Base-by-base conservation (phyloP, 106 monocot genomes). In the Dendrobium officinale region DNA sequence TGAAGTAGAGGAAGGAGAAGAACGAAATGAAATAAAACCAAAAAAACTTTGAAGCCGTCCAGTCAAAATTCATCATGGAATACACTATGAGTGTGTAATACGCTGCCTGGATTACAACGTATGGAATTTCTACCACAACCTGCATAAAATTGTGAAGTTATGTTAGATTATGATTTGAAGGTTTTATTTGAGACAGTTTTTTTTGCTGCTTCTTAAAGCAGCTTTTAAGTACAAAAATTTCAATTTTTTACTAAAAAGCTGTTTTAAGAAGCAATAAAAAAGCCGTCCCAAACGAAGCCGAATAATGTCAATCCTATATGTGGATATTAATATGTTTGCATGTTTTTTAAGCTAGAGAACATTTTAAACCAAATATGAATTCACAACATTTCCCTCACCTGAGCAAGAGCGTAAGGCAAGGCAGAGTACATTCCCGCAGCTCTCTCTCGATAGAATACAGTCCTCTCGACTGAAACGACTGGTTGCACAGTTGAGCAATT, bases 381-480 rank as follows among this genome's bases (percentile, higher is more conserved):
- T 45, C 9, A 8, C 45, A 56, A 19, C 56, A 19, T 19, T 56
- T 61, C 6, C 0, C 22, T 61, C n/a, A 92, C 95, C 86, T 95
- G 95, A 80, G 92, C 84, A 47, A 95, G 67, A 77, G 95, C 95
- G 80, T 95, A 95, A 24, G 92, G 89, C 58, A 95, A 40, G 0
- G 88, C 92, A 79, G 92, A 88, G 82, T 95, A 95, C 95, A 95
- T 92, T 27, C 92, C 92, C 19, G 92, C 93, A 20, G 93, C 93
- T 79, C 89, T 89, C 74, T 95, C 95, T 48, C 93, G 81, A 80
- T 95, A 95, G 83, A 91, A 95, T 8, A 93, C 95, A 4, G 91
- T 88, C 61, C 95, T 91, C 82, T 93, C 95, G 54, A 89, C 81
- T 2, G 93, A 67, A 15, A 89, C 85, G 10, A 95, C 67, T 15